Conservation (phyloP, 2,329 filamentous ascomycete genomes). For the Emericellopsis atlantica region DNA sequence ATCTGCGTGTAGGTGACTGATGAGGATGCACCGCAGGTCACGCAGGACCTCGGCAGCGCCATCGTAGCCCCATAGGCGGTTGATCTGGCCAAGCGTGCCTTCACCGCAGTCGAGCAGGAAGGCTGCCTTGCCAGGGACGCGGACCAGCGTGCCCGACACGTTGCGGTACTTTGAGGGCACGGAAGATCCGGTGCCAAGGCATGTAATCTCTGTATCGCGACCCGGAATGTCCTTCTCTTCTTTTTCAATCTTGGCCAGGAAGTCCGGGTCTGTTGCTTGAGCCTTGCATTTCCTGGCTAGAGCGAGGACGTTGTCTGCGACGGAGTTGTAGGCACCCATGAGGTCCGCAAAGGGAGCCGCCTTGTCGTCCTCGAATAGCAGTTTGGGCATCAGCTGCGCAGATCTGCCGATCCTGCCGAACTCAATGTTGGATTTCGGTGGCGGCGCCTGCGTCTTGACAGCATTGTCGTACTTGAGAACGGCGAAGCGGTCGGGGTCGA, state of each 20-base stretch:
- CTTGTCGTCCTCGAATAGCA: slow-evolving; percentile 30
- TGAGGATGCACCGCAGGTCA: slow-evolving; percentile 74
- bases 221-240: slow-evolving; percentile 55
- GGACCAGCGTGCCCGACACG: slow-evolving; percentile 76
- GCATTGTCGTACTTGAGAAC: slow-evolving; percentile 53
- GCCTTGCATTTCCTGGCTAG: slow-evolving; percentile 37
- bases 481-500: slow-evolving; percentile 65
- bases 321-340: slow-evolving; percentile 12
- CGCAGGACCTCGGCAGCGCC: slow-evolving; percentile 60
- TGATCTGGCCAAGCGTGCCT: slow-evolving; percentile 79
- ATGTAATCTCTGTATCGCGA: slow-evolving; percentile 68
- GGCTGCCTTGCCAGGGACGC: slow-evolving; percentile 74
- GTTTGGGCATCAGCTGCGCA: slow-evolving; percentile 32
- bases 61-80: slow-evolving; percentile 54
- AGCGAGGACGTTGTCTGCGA: slow-evolving; percentile 18
- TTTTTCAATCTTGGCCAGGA: slow-evolving; percentile 34
- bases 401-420: slow-evolving; percentile 29
- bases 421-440: slow-evolving; percentile 16
- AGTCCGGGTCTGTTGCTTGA: slow-evolving; percentile 26
- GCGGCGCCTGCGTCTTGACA: slow-evolving; percentile 10
- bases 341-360: slow-evolving; percentile 32
- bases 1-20: slow-evolving; percentile 92
- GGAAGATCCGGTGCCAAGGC: slow-evolving; percentile 85
- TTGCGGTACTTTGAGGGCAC: slow-evolving; percentile 89
- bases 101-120: slow-evolving; percentile 90